Evolutionary conservation across 2,329 filamentous ascomycete genomes (phyloP).

Genomic region (Cylindrodendrum hubeiense): DNA sequence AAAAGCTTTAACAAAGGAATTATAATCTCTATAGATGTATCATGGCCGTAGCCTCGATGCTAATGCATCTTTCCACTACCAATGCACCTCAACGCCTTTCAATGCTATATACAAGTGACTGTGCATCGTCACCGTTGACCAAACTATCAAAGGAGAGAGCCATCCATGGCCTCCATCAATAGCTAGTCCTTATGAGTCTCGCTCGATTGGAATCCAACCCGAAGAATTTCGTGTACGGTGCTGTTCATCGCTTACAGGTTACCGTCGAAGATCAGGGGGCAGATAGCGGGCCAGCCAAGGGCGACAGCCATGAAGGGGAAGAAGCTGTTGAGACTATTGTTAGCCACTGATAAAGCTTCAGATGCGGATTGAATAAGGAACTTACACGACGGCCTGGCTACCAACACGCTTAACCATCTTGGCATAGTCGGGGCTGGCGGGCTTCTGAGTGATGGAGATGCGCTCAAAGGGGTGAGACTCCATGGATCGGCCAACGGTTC

Average conservation of each 20-base stretch:
- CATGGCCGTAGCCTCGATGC: conserved; percentile 40
- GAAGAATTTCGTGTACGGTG: conserved; percentile 16
- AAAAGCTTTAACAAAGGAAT: conserved; percentile 41
- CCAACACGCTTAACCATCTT: conserved; percentile 48
- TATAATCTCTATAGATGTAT: conserved; percentile 43
- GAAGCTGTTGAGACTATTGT: conserved; percentile 45
- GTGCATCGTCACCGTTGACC: conserved; percentile 36
- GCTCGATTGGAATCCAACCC: conserved; percentile 31
- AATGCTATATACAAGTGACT: conserved; percentile 47
- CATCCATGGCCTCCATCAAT: conserved; percentile 27
- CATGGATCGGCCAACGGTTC: conserved; percentile 48
- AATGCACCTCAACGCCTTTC: conserved; percentile 46
- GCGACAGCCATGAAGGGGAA: conserved; percentile 49
- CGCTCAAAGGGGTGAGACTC: conserved; percentile 54
- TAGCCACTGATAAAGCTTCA: conserved; percentile 7
- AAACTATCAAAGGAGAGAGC: conserved; percentile 13
- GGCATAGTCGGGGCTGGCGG: conserved; percentile 48
- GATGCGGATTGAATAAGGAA: conserved; percentile 6
- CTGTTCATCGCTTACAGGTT: conserved; percentile 41
- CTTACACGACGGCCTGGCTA: conserved; percentile 50
- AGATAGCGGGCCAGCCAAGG: conserved; percentile 51
- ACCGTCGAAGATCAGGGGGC: conserved; percentile 47
- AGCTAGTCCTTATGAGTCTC: conserved; percentile 31
- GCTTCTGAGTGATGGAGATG: conserved; percentile 42
- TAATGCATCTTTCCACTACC: conserved; percentile 35